A percentile compares a stretch with the other conserved stretches of the same genome.
Evolutionary conservation across 148 eudicot genomes (phyloP).

Genomic region (Persicaria maculosa): DNA sequence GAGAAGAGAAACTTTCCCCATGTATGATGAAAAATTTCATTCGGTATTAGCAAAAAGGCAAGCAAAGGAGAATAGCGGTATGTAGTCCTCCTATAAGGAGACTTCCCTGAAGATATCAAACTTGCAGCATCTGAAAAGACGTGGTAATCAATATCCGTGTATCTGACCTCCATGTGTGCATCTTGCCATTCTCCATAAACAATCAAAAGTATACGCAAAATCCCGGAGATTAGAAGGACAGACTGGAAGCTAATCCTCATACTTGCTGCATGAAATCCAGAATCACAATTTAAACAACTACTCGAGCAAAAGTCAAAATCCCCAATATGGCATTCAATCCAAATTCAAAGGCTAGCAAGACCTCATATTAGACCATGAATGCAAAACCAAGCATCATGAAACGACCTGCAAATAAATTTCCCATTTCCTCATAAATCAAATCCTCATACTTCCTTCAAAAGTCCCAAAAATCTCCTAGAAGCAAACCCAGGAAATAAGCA

Average conservation of each 20-base stretch:
- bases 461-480: too few relatives aligned
- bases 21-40: conserved; percentile 60
- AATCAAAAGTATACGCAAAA: conserved; percentile 57
- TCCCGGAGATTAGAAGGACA: conserved; percentile 56
- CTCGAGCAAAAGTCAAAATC: not conserved
- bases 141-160: conserved; percentile 65
- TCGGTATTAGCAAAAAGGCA: conserved; percentile 77
- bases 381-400: too few relatives aligned
- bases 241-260: conserved; percentile 37
- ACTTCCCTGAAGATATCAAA: conserved; percentile 58
- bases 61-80: conserved; percentile 92
- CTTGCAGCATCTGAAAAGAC: conserved; percentile 97
- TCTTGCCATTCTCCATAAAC: conserved; percentile 98
- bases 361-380: too few relatives aligned
- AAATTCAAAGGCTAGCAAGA: too few relatives aligned
- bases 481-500: too few relatives aligned
- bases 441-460: too few relatives aligned
- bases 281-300: not conserved
- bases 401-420: too few relatives aligned
- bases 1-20: conserved; percentile 94
- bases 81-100: conserved; percentile 82
- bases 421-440: too few relatives aligned
- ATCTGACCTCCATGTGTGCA: conserved; percentile 88
- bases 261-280: conserved; percentile 21
- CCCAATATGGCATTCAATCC: not conserved